Percentiles rank a stretch among this genome's conserved stretches.
phyloP scores from a whole-genome alignment of 768 basidiomycete species.

The Mycena chlorophos region DNA sequence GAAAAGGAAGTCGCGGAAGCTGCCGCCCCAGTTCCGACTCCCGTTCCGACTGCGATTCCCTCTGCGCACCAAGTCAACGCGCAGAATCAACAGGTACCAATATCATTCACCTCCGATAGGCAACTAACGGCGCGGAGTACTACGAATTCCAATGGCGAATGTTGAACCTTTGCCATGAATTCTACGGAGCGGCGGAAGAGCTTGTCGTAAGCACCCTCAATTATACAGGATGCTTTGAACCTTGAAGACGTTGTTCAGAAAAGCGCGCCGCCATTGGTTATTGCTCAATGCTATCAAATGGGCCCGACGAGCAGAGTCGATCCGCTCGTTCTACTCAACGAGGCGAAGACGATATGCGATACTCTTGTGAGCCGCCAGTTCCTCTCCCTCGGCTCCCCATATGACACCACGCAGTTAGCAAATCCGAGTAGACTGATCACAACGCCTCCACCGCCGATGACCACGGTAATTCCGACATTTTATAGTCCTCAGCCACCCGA shows the following conservation, averaged over 20 bases:
- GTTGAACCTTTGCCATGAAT: constrained; percentile 79
- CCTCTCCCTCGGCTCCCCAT: constrained; percentile 9
- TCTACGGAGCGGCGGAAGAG: constrained; percentile 84
- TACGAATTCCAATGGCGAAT: constrained; percentile 88
- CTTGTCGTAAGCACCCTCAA: constrained; percentile 59
- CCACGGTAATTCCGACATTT: constrained; percentile 47
- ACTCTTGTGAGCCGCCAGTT: constrained; percentile 52
- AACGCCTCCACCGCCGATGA: constrained; percentile 63
- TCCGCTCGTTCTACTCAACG: constrained; percentile 68
- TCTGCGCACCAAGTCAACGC: constrained; percentile 42
- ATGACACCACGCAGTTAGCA: constrained; percentile 51
- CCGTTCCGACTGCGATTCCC: constrained; percentile 10
- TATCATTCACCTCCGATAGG: neutral
- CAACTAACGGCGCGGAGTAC: constrained; percentile 35
- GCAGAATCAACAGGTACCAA: constrained; percentile 56
- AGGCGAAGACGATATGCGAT: constrained; percentile 79
- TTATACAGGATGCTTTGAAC: constrained; percentile 16
- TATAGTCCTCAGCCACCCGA: constrained; percentile 35
- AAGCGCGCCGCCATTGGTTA: constrained; percentile 65
- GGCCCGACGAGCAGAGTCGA: constrained; percentile 70
- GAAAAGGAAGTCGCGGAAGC: too few species aligned
- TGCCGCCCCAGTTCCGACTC: constrained; percentile 24
- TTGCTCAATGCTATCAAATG: constrained; percentile 80
- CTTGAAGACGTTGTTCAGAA: constrained; percentile 36
- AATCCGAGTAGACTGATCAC: constrained; percentile 71